Evolutionary conservation across 371 early-diverging fungal genomes (phyloP).

Genomic region (Haplosporangium sp.): DNA sequence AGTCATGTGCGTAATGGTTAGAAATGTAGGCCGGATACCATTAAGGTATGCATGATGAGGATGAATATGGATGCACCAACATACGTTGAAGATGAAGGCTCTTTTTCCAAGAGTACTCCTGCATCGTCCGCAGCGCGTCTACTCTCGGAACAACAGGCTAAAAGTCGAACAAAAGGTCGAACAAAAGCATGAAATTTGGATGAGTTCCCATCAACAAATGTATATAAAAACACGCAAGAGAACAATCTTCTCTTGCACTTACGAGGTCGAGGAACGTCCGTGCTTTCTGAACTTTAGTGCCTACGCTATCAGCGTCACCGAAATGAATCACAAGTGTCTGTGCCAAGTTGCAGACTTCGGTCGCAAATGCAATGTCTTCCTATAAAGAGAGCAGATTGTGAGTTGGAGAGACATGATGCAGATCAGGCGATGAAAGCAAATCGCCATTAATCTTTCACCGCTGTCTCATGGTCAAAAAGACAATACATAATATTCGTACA

Average conservation of each 20-base stretch:
- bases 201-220: neutral
- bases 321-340: conserved; percentile 49
- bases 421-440: neutral
- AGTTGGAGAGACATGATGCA: neutral
- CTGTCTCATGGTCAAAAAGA: neutral
- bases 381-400: conserved; percentile 4
- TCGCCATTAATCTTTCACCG: neutral
- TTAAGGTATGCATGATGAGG: too few relatives aligned
- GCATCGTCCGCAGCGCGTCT: conserved; percentile 37
- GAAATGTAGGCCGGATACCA: too few relatives aligned
- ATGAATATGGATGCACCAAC: neutral
- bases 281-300: conserved; percentile 35
- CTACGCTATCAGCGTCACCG: conserved; percentile 28
- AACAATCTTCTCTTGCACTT: neutral
- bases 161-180: neutral
- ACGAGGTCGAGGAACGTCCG: conserved; percentile 27
- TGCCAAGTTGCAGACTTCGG: conserved; percentile 33
- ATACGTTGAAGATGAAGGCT: conserved; percentile 35
- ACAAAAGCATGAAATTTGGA: neutral
- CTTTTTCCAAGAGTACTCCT: conserved; percentile 42
- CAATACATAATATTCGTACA: conserved; percentile 8
- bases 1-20: neutral
- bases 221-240: neutral
- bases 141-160: conserved; percentile 36
- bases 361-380: conserved; percentile 36